A percentile compares a stretch with the other conserved stretches of the same genome.
phyloP scores from a whole-genome alignment of 805 yeast species.

The Candida xiaguanensis region DNA sequence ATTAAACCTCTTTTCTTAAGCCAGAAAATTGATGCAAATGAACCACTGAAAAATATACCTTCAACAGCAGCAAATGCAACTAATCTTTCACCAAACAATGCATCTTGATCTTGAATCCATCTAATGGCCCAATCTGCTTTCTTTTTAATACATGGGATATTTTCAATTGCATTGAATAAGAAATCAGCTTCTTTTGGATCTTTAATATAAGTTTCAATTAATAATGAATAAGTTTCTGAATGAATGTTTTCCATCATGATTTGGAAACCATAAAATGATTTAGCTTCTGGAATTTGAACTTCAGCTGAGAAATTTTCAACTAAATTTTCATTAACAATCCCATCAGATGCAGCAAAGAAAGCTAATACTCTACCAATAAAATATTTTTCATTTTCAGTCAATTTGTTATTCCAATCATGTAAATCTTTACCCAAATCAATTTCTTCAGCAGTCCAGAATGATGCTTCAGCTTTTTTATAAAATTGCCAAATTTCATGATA shows the following conservation, averaged over 20 bases:
- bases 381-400: slow-evolving; percentile 89
- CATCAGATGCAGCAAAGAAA: slow-evolving; percentile 98
- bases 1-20: slow-evolving; percentile 96
- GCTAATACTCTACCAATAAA: slow-evolving; percentile 92
- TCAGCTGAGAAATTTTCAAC: slow-evolving; percentile 97
- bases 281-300: slow-evolving; percentile 96
- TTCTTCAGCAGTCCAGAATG: slow-evolving; percentile 99
- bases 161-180: slow-evolving; percentile 92
- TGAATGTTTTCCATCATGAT: slow-evolving; percentile 99
- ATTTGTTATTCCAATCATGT: slow-evolving; percentile 86
- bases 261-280: slow-evolving; percentile 98
- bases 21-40: slow-evolving; percentile 98
- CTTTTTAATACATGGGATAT: slow-evolving; percentile 92
- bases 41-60: slow-evolving; percentile 97
- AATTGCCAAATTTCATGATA: slow-evolving; percentile 99
- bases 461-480: slow-evolving; percentile 98
- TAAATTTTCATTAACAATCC: slow-evolving; percentile 95
- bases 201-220: slow-evolving; percentile 92
- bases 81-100: slow-evolving; percentile 90
- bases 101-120: slow-evolving; percentile 89
- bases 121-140: slow-evolving; percentile 99
- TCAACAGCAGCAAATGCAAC: slow-evolving; percentile 99
- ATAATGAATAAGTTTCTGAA: slow-evolving; percentile 92
- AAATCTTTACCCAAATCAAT: slow-evolving; percentile 90
- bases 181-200: slow-evolving; percentile 91